Evolutionary conservation across 2,329 filamentous ascomycete species (phyloP), one percentile per base, ranked within the genome.

Genomic region (Penicillium crustosum): DNA sequence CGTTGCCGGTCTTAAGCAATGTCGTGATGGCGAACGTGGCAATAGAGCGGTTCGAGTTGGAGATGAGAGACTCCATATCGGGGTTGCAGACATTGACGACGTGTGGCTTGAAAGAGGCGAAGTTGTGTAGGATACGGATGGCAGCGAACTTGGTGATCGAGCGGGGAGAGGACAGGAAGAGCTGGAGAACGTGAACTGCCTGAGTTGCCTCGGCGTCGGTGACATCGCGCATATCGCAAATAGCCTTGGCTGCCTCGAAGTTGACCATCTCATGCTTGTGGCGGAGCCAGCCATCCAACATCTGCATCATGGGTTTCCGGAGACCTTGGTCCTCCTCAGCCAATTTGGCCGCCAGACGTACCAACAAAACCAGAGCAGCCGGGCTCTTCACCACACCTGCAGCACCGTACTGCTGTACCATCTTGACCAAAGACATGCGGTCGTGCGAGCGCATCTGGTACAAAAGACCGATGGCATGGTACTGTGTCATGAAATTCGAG

Each of bases 211-310:
- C 93, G 55, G 87, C 88, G 72, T 99, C 94, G 57, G 90, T 93
- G 47, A 97, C 89, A 75, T 97, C 92, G 64, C 89, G 86, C 84
- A 97, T 89, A 68, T 96, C 90, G 79, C 93, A 96, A 70, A 99
- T 96, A 52, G 93, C 93, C 83, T 97, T 97, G 63, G 94, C 94
- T 53, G 94, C 94, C 79, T 99, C 94, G 67, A 99, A 97, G 81
- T 97, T 97, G 78, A 99, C 93, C 91, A 96, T 96, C 76, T 97
- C 94, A 77, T 92, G 96, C 88, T 99, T 97, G 78, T 97, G 93
- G 75, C 93, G 87, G 76, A 99, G 80, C 93, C 93, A 97, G 70
- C 92, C 90, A 75, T 97, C 93, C 69, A 99, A 85, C 66, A 99
- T 86, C 78, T 93, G 88, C 86, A 96, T 94, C 94, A 99, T 99